These are phyloP conservation scores for Salvia splendens DNA, from an alignment of 257 asterid species.

Conservation along the genomic window DNA sequence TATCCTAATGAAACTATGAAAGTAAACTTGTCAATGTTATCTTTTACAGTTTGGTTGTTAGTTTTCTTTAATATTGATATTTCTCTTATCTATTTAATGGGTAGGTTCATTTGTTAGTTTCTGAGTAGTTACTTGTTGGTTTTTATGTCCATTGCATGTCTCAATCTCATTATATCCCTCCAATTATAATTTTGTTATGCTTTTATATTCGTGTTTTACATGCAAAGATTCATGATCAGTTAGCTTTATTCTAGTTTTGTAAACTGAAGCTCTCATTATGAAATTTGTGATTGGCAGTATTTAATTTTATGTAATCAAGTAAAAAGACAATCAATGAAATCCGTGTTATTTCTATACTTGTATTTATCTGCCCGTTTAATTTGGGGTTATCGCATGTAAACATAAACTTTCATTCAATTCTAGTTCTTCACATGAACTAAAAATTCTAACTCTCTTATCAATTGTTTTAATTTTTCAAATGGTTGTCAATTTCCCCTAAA, in stretches of 20 bases:
- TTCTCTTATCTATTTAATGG: slow-evolving; percentile 18
- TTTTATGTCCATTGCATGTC: slow-evolving; percentile 9
- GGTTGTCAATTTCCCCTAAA: no score
- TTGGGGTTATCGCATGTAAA: no score
- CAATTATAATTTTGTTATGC: slow-evolving; percentile 12
- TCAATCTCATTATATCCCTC: neutral
- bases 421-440: no score
- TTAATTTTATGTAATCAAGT: neutral
- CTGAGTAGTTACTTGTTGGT: slow-evolving; percentile 11
- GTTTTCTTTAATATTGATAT: neutral
- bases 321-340: neutral
- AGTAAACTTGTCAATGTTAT: slow-evolving; percentile 5
- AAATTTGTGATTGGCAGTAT: slow-evolving; percentile 6
- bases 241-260: slow-evolving; percentile 4
- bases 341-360: slow-evolving; percentile 23
- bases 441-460: no score
- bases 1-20: neutral
- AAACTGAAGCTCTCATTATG: slow-evolving; percentile 7
- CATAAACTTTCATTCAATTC: no score
- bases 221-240: neutral
- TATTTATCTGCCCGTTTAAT: slow-evolving; percentile 18
- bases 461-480: no score
- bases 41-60: neutral
- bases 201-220: neutral
- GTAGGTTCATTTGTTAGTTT: slow-evolving; percentile 25